These are phyloP conservation scores for Beta macrorhiza DNA, from an alignment of 179 eudicot genomes.

Conservation along the genomic window DNA sequence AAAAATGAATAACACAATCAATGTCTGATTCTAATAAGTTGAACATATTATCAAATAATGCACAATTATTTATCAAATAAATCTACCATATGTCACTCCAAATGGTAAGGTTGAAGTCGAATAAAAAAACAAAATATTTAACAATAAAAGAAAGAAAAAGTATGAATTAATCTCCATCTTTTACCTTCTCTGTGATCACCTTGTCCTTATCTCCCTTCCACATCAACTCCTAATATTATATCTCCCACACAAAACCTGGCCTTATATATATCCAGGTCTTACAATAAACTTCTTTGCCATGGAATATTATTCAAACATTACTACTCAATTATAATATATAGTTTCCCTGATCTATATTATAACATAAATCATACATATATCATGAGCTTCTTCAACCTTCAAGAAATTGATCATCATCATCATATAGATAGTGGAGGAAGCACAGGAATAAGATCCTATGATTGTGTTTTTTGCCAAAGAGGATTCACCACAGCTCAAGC, in stretches of 20 bases:
- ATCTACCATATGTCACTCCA: not conserved
- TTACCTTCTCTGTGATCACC: not conserved
- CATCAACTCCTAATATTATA: slow-evolving; percentile 11
- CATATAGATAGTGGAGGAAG: slow-evolving; percentile 19
- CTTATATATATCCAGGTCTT: slow-evolving; percentile 19
- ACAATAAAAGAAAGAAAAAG: not conserved
- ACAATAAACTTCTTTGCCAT: not conserved
- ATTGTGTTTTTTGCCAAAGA: slow-evolving; percentile 72
- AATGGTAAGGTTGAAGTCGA: not conserved
- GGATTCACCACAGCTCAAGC: slow-evolving; percentile 86
- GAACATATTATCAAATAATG: not conserved
- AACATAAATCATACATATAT: not conserved
- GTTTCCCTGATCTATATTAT: not conserved
- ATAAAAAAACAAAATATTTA: not conserved
- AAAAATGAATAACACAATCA: too few relatives aligned
- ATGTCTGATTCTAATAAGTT: too few relatives aligned
- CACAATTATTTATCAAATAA: not conserved
- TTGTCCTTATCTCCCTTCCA: slow-evolving; percentile 16
- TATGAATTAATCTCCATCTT: not conserved
- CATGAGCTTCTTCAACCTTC: slow-evolving; percentile 34
- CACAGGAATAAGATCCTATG: slow-evolving; percentile 44
- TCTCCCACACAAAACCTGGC: not conserved
- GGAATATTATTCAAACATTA: not conserved
- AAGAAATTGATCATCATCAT: slow-evolving; percentile 36
- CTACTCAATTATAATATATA: not conserved